Base-by-base conservation (phyloP, 768 basidiomycete species). In the Auricularia cornea region DNA sequence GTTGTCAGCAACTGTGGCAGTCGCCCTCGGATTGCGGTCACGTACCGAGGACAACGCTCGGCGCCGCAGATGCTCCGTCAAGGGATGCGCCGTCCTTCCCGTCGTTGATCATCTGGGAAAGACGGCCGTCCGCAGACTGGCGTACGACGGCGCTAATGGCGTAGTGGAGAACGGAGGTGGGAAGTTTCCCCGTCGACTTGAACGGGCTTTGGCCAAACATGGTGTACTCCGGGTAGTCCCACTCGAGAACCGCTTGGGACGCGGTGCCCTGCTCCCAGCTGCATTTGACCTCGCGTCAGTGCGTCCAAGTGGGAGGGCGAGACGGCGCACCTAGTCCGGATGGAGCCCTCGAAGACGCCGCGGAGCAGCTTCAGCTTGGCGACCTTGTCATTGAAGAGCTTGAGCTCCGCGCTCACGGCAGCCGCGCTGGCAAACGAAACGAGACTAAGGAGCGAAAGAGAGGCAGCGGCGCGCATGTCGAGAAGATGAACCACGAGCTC, bases 181-280 rank as follows among this genome's bases (percentile, higher is more conserved):
- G 72, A 40, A 68, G 66, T 16, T 61, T 14, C 18, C 64, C 65
- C n/a, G 65, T 41, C 14, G 38, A 60, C 40, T 63, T 54, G 52
- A 70, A 71, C 1, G 71, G 71, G n/a, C 29, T 60, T 33, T 48
- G 12, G 20, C 61, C 70, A 57, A 72, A 72, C 26, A 72, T 67
- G 30, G 69, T 69, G 66, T 72, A 73, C 48, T 72, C 67, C 52
- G 69, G 63, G 33, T 71, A 64, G 59, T 71, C 65, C 32, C 59
- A 66, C 57, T 72, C 70, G 23, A 73, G 62, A 18, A 72, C 63
- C 18, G 66, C 68, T 3, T 60, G 67, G 6, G 66, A 64, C n/a
- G 72, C 72, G 16, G 72, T 73, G 38, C 72, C 72, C 61, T 73
- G 72, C 65, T 72, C 72, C 71, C 72, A 73, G 51, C 72, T 73